Evolutionary conservation across 1,139 yeast genomes (phyloP), one percentile per base, ranked within the genome.

Genomic region (Hemisphaericaspora lyxosophila): DNA sequence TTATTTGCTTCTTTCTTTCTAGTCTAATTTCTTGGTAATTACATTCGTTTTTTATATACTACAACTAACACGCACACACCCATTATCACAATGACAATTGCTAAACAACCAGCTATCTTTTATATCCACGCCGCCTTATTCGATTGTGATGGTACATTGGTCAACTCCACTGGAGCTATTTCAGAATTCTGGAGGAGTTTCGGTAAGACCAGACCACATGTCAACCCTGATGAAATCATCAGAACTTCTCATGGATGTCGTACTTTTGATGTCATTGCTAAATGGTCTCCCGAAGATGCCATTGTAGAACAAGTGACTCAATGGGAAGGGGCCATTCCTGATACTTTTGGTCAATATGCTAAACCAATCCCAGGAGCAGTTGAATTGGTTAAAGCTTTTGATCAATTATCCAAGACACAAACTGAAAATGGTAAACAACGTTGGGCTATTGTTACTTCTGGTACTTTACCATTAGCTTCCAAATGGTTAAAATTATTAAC

Each of bases 371-470:
- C 84, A 7, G 95, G 95, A 40, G 82, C 89, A 36, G 71, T 73
- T 32, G 80, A 78, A 49, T 68, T 85, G 48, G 80, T 83, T 46
- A 72, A 78, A 53, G 64, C 75, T 11, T 71, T 84, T 43, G 76
- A 71, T 50, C 49, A 65, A 33, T 57, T 52, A 41, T 70, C 76
- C 37, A 67, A 49, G 50, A 52, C 54, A 36, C 39, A 58, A 62
- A 78, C 73, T 55, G 74, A 60, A 45, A 61, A 60, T 56, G 67
- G 67, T 44, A 44, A 62, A 50, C 77, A 71, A 56, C 68, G 77
- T 59, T 84, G 90, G 89, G 90, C 89, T 44, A 85, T 86, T 55
- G 95, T 86, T 44, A 86, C 95, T 26, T 81, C 89, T 30, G 95
- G 95, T 50, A 82, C 92, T 42, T 70, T 73, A 50, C 83, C 79